Base-by-base conservation (phyloP, 192 early-diverging fungal genomes). In the Pilobolus umbonatus region DNA sequence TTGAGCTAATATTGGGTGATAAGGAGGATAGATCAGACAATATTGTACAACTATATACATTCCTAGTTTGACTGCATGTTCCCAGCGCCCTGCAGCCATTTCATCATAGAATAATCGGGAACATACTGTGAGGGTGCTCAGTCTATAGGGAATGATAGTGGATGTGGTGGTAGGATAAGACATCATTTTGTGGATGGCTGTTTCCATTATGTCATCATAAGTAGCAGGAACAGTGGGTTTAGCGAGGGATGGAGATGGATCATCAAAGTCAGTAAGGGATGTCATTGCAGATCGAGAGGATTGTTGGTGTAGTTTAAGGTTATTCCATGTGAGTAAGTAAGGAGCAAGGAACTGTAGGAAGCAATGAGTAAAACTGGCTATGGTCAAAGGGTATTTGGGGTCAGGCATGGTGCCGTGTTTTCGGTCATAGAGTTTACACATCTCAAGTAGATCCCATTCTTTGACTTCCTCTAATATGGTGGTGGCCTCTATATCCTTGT, bases 1-100 rank as follows among this genome's bases (percentile, higher is more conserved):
- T 32, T 57, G 61, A 28, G 60, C 48, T 38, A 69, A 5, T 12
- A 69, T 63, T 15, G 67, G 67, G 22, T 69, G 67, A 22, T 69
- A 64, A 6, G 55, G 56, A 12, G 67, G 67, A 11, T 69, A 69
- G 12, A 69, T 62, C 17, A 57, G 43, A 30, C 40, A 48, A 40
- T 69, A 69, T 31, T 69, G 67, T 4, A 57, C 35, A 10, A 57
- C 2, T 9, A 69, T 32, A 14, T 54, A 54, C 67, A 69, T 57
- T 25, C 56, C 61, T 14, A 69, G 50, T 30, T 63, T 62, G 12
- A 52, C 55, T 1, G 67, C 38, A 14, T 57, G 57, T 14, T 43
- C 29, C 67, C 67, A 69, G 15, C 54, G 30, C 12, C 57, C 57
- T 2, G 53, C 49, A 3, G 32, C 50, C 67, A 69, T 62, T 48